Percentiles rank a stretch among this genome's conserved stretches.
These are phyloP conservation scores for Dioscorea dumetorum DNA, from an alignment of 106 monocot genomes.

Conservation along the genomic window DNA sequence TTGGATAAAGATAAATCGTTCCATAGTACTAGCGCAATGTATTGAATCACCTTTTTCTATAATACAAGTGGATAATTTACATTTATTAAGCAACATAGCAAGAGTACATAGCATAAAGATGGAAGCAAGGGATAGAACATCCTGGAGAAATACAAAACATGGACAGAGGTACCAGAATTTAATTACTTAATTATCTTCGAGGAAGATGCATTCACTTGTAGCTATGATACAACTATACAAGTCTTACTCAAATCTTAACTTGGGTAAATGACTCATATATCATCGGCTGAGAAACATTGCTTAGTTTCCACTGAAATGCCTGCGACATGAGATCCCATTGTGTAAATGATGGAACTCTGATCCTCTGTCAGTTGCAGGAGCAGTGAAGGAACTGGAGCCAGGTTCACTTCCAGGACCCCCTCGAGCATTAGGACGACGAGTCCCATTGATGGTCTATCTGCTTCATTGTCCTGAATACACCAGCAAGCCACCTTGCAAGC, in stretches of 20 bases:
- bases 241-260: no score
- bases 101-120: no score
- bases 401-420: constrained; percentile 18
- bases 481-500: constrained; percentile 35
- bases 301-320: neutral
- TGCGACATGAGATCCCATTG: neutral
- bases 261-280: neutral
- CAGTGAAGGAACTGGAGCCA: constrained; percentile 21
- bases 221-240: neutral
- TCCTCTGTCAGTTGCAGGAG: no score
- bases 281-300: no score
- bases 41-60: constrained; percentile 6
- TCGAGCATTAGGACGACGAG: constrained; percentile 17
- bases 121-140: no score
- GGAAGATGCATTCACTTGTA: no score
- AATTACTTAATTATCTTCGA: no score
- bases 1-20: no score
- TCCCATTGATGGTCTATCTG: constrained; percentile 28
- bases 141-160: no score
- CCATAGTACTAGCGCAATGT: neutral
- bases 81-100: no score
- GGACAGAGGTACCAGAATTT: neutral
- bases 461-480: constrained; percentile 38
- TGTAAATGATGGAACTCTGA: neutral
- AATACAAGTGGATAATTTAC: no score